These are phyloP conservation scores for Wallacemonas collosoma DNA, from an alignment of 208 protist species.

Conservation along the genomic window DNA sequence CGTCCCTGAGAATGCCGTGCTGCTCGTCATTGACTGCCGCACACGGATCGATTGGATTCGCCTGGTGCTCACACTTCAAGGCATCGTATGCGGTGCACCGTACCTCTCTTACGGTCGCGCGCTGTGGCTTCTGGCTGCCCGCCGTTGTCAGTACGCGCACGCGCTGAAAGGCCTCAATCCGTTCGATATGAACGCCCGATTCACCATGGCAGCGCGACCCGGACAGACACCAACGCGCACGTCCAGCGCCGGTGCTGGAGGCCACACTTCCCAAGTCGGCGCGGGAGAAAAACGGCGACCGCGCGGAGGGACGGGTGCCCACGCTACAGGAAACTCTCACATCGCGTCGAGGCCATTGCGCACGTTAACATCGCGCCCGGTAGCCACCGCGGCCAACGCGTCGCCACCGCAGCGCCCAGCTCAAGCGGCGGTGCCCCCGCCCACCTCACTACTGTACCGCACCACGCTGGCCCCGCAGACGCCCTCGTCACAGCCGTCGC, in stretches of 20 bases:
- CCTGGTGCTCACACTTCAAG: constrained; percentile 44
- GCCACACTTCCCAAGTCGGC: too few relatives aligned
- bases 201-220: not conserved
- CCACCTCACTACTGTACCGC: constrained; percentile 8
- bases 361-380: not conserved
- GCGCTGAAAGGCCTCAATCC: constrained; percentile 38
- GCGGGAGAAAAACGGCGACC: too few relatives aligned
- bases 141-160: constrained; percentile 39
- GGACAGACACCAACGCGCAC: too few relatives aligned
- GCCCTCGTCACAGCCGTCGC: too few relatives aligned
- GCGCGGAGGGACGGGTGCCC: too few relatives aligned
- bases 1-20: constrained; percentile 31
- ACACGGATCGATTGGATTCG: constrained; percentile 51
- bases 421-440: not conserved
- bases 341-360: not conserved
- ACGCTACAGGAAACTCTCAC: too few relatives aligned
- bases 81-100: not conserved
- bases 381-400: too few relatives aligned
- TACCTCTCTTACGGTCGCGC: constrained; percentile 61
- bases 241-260: too few relatives aligned
- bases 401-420: not conserved
- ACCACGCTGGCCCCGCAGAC: not conserved
- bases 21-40: constrained; percentile 74
- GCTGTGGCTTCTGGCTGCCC: constrained; percentile 78
- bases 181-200: constrained; percentile 19